Base-by-base conservation (phyloP, 2,329 filamentous ascomycete species). In the Colletotrichum noveboracense region DNA sequence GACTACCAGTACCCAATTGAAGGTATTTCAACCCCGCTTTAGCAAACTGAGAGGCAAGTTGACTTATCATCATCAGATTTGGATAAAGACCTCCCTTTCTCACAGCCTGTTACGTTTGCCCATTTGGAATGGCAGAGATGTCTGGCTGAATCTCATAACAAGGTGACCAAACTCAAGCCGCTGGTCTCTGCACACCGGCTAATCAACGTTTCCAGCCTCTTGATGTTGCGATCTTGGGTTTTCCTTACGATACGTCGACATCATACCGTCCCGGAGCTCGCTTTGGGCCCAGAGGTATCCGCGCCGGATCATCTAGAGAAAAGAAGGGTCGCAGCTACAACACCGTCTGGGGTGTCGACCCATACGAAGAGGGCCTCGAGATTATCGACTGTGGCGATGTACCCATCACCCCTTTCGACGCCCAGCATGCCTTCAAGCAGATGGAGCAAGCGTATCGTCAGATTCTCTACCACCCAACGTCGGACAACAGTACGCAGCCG, bases 221-320 rank as follows among this genome's bases (percentile, higher is more conserved):
- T 7, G 70, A 72, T 38, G 55, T 72, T 21, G 70, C 70, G 8
- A 38, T 72, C 6, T 48, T 72, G 30, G 70, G 70, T 3, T 72
- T 72, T 12, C 70, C 70, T 38, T 72, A 72, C 48, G 70, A 78
- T 28, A 61, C 74, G 7, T 76, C 77, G 10, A 70, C 67, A 14
- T 61, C 55, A 14, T 64, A 70, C 55, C 67, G 55, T 14, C 67
- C 67, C 5, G 89, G 93, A 52, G 94, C 94, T 21, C 92, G 96
- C 9, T 98, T 98, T 81, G 96, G 96, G 0, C 96, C 96, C 28
- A 92, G 95, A 58, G 95, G 95, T 52, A 98, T 98, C 80, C 93
- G 96, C 70, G 93, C 94, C 36, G 95, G 95, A 52, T 96, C 94
- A 32, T 90, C 93, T 6, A 92, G 96, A 21, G 95, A 98, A 85